Conservation (phyloP, 2,329 filamentous ascomycete genomes). For the Trichoderma hamatum region DNA sequence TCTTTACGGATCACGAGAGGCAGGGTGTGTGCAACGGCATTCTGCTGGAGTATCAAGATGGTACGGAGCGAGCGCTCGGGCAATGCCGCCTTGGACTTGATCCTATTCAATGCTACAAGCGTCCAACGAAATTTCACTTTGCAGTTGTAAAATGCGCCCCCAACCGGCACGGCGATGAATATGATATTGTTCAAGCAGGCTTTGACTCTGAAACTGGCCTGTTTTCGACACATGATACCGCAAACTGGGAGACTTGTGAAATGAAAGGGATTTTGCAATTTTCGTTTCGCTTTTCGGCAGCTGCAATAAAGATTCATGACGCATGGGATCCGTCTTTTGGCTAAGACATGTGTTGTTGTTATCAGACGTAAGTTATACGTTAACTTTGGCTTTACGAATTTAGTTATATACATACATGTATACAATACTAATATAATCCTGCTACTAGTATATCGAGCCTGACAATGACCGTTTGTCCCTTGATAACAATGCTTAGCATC, state of each 20-base stretch:
- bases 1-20: neutral
- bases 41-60: neutral
- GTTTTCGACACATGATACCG: neutral
- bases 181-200: neutral
- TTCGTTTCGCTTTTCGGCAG: neutral
- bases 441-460: no score
- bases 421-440: no score
- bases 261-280: neutral
- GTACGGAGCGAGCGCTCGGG: neutral
- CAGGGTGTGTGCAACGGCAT: neutral
- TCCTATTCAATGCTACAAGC: neutral
- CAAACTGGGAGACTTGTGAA: neutral
- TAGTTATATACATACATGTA: no score
- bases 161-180: no score
- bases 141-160: no score
- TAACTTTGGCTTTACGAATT: no score
- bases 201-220: neutral
- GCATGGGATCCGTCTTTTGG: neutral
- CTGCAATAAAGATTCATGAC: neutral
- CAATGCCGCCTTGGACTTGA: neutral
- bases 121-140: neutral
- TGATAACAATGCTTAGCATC: neutral
- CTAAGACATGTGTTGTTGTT: no score
- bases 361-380: no score
- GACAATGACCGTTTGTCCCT: no score